phyloP scores from a whole-genome alignment of 2,329 filamentous ascomycete species.

The Bipolaris zeicola region DNA sequence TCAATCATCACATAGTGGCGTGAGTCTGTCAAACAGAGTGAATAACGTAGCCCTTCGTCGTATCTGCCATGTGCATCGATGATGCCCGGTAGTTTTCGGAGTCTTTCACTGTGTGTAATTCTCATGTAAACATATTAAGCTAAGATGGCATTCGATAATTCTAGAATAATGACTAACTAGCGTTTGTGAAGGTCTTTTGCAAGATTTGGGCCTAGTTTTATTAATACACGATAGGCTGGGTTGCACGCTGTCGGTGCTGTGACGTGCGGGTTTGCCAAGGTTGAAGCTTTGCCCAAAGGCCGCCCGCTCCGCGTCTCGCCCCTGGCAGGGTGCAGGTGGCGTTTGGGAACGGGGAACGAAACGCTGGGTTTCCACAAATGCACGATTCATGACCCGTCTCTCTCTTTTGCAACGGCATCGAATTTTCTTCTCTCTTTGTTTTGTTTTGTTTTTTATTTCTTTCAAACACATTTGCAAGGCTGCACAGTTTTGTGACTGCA shows the following conservation, averaged over 20 bases:
- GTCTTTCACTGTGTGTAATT: too few relatives aligned
- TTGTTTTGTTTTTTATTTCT: not conserved
- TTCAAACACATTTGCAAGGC: too few relatives aligned
- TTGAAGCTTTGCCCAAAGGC: not conserved
- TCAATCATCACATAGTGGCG: too few relatives aligned
- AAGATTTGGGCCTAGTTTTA: not conserved
- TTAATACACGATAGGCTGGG: not conserved
- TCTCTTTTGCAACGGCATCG: too few relatives aligned
- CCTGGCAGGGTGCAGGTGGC: not conserved
- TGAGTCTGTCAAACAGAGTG: too few relatives aligned
- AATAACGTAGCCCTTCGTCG: too few relatives aligned
- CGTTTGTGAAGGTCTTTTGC: not conserved
- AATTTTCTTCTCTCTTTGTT: too few relatives aligned
- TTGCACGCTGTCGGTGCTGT: not conserved
- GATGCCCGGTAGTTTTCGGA: too few relatives aligned
- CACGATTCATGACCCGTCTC: not conserved
- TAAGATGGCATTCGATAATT: not conserved
- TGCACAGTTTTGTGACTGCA: too few relatives aligned
- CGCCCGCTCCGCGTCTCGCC: not conserved
- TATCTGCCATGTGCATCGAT: too few relatives aligned
- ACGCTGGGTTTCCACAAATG: not conserved
- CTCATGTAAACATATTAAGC: too few relatives aligned
- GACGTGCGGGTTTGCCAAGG: not conserved
- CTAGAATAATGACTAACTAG: not conserved
- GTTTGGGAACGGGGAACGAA: not conserved